Conservation (phyloP, 305 asterid species). For the Solanum hybrid region DNA sequence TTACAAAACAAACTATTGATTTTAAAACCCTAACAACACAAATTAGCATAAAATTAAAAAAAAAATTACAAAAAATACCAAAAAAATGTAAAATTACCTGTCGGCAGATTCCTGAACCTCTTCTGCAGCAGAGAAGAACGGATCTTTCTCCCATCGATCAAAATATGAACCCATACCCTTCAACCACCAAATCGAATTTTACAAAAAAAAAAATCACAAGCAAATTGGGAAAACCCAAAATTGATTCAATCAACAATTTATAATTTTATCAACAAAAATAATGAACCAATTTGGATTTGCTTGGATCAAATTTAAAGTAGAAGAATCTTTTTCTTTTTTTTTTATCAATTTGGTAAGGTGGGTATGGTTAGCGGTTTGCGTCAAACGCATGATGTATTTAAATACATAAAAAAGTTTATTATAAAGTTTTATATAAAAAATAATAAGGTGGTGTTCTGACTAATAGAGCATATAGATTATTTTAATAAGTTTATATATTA, state of each 20-base stretch:
- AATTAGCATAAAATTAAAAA: not conserved
- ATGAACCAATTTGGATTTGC: not conserved
- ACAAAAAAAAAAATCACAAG: not conserved
- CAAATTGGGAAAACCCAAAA: not conserved
- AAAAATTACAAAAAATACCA: not conserved
- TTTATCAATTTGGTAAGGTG: not conserved
- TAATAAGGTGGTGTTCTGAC: not conserved
- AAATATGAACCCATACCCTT: slow-evolving; percentile 41
- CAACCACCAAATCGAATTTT: not conserved
- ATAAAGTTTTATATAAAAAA: not conserved
- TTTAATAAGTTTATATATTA: not conserved
- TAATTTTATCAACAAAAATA: not conserved
- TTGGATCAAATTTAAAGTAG: slow-evolving; percentile 1
- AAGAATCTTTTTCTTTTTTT: not conserved
- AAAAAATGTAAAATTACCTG: slow-evolving; percentile 21
- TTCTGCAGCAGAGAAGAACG: slow-evolving; percentile 63
- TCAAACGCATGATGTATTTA: not conserved
- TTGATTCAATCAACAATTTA: not conserved
- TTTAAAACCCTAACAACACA: not conserved
- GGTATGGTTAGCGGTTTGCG: not conserved
- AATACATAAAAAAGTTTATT: not conserved
- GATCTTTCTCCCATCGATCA: slow-evolving; percentile 70
- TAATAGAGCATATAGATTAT: not conserved
- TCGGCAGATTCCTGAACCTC: slow-evolving; percentile 74
- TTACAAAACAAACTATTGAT: not conserved